phyloP scores from a whole-genome alignment of 2,329 filamentous ascomycete genomes.

The Venturia asperata region DNA sequence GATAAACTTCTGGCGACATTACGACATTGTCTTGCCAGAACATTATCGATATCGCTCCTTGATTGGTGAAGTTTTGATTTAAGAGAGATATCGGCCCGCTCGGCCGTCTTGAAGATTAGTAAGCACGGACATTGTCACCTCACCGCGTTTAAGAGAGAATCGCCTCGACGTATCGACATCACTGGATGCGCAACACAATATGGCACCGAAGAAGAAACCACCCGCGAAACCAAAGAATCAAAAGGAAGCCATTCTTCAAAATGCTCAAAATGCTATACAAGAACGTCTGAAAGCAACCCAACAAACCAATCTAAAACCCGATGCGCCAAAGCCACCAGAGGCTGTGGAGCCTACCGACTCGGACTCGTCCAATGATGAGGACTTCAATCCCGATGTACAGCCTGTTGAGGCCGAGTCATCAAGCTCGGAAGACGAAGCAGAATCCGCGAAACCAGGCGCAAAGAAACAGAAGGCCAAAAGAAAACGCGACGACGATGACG shows the following conservation, averaged over 20 bases:
- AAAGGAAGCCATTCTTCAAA: neutral
- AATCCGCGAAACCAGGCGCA: conserved; percentile 23
- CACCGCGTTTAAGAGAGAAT: neutral
- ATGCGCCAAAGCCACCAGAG: conserved; percentile 9
- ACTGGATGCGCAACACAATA: neutral
- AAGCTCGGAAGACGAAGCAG: conserved; percentile 36
- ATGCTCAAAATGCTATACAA: conserved; percentile 5
- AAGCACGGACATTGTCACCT: neutral
- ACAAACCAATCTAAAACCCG: neutral
- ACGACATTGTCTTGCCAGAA: too few species aligned
- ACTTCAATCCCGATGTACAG: conserved; percentile 63
- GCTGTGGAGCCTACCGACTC: conserved; percentile 36
- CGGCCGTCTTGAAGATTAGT: too few species aligned
- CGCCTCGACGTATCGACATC: neutral
- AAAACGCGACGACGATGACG: conserved; percentile 21
- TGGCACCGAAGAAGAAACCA: neutral
- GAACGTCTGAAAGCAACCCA: conserved; percentile 1
- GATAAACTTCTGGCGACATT: too few species aligned
- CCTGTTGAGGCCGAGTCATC: conserved; percentile 38
- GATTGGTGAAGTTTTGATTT: too few species aligned
- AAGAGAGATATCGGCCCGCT: too few species aligned
- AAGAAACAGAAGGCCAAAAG: conserved; percentile 30
- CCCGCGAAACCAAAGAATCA: neutral
- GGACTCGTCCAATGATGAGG: conserved; percentile 62
- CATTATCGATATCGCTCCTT: too few species aligned